Base-by-base conservation (phyloP, 768 basidiomycete genomes). In the Leccinum longicurvipes region DNA sequence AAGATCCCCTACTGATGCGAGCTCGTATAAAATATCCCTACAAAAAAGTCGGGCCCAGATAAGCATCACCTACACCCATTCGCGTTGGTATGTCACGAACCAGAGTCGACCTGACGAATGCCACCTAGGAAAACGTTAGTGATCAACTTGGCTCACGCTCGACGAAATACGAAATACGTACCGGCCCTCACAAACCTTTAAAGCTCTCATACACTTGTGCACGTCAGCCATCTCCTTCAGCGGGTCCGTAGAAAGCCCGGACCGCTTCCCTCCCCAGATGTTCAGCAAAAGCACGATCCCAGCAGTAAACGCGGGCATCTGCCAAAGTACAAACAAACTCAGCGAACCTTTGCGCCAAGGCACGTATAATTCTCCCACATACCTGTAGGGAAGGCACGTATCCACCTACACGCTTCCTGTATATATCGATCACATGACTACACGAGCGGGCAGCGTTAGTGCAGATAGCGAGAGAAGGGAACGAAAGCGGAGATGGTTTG, bases 401-500 rank as follows among this genome's bases (percentile, higher is more conserved):
- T 51, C 31, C 25, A 19, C 57, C 70, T 0, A 65, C 34, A 34
- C 80, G 72, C 49, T 65, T 72, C 48, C 77, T 71, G 50, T 81
- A 78, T 3, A 82, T 72, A 60, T 91, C 89, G 19, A 88, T 68
- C 27, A 93, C 79, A 64, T 87, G 88, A 36, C 81, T 82, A 56
- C 82, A 86, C 1, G 88, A 89, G 8, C 89, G 77, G 2, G 92
- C 88, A 0, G 92, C 85, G 57, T 92, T 93, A n/a, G 86, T 84
- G 68, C 91, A 93, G 51, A 93, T 92, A 0, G 89, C 88, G 29
- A 93, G 75, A 0, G 90, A 86, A 64, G 73, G 84, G 62, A 85
- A 80, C 1, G 76, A 74, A 32, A 81, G 63, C 2, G 72, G 67
- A 0, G 76, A 72, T 0, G 77, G 77, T 54, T 83, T 83, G 45